phyloP scores from a whole-genome alignment of 345 rosid species.

The Mallotus nudiflorus region DNA sequence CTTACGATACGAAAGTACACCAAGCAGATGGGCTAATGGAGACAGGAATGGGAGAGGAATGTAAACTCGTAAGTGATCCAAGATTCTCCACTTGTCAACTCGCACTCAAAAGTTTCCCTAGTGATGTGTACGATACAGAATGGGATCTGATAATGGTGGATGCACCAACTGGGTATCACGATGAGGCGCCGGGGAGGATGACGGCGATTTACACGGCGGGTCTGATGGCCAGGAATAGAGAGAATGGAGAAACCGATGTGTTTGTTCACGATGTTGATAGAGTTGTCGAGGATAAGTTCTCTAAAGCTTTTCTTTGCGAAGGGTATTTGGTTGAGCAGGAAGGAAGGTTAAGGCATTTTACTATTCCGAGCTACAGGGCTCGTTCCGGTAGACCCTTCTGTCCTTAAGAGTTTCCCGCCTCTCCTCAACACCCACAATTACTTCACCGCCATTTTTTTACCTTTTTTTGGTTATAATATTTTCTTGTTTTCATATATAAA shows the following conservation, averaged over 20 bases:
- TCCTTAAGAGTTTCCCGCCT: conserved; percentile 21
- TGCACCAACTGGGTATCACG: conserved; percentile 85
- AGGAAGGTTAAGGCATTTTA: conserved; percentile 74
- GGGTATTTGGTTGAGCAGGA: conserved; percentile 69
- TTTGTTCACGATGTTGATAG: conserved; percentile 90
- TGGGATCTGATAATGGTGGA: conserved; percentile 98
- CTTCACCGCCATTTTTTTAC: no score
- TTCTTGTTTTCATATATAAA: no score
- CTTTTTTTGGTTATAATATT: no score
- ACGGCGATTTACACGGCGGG: conserved; percentile 82
- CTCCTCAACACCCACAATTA: no score
- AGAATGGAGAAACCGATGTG: conserved; percentile 66
- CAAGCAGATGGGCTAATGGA: conserved; percentile 57
- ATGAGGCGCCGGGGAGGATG: conserved; percentile 90
- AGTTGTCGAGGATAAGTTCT: conserved; percentile 74
- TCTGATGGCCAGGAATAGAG: conserved; percentile 68
- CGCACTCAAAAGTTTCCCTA: conserved; percentile 65
- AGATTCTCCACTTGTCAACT: conserved; percentile 60
- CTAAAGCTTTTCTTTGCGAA: conserved; percentile 62
- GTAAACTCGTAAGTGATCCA: conserved; percentile 52
- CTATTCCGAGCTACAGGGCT: conserved; percentile 67
- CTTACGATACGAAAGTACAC: conserved; percentile 62
- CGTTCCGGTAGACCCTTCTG: conserved; percentile 49
- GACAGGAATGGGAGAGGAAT: conserved; percentile 41
- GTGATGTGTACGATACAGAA: conserved; percentile 55